Evolutionary conservation across 208 protist genomes (phyloP), one percentile per base, ranked within the genome.

Genomic region (Leishmania arabica): DNA sequence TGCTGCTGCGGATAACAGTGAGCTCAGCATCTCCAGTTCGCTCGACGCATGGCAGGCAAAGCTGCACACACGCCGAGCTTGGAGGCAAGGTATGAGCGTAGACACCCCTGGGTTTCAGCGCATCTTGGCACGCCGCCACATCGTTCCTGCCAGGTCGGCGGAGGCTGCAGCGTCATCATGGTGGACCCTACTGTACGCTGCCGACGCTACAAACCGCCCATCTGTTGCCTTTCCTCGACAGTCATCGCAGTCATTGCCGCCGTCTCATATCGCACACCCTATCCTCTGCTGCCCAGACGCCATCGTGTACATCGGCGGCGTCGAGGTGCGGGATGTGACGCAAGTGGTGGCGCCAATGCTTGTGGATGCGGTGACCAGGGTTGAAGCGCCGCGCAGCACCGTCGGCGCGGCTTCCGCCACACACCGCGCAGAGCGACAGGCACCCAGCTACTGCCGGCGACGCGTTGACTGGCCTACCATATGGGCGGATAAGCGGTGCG

Each of bases 241-340:
- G 13, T 17, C 24, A 73, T 73, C 69, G 8, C 40, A 27, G 13
- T 31, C 64, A 13, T 69, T 15, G 27, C 42, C 42, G 69, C 24
- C 13, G 21, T 53, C 69, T 64, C 6, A 27, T 53, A 21, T 42
- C 27, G 40, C 19, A 27, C 40, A 62, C 8, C 51, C n/a, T 17
- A 76, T 54, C 8, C 71, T 54, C 3, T 79, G 76, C 76, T 58
- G 81, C 7, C 91, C 93, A 3, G 87, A 96, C 66, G 91, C 91
- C 1, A 83, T 95, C 34, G 79, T 95, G 24, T 87, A 87, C 75
- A 87, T 95, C 84, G 90, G 89, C 21, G 93, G 93, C 3, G 88
- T 89, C 69, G 93, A 95, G 78, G 62, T 77, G 8, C 70, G 54
- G 0, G 93, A 96, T 77, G 80, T 96, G 34, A 76, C 70, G 34